Percentiles rank a stretch among this genome's conserved stretches.
phyloP scores from a whole-genome alignment of 345 rosid genomes.

The Brassica juncea region DNA sequence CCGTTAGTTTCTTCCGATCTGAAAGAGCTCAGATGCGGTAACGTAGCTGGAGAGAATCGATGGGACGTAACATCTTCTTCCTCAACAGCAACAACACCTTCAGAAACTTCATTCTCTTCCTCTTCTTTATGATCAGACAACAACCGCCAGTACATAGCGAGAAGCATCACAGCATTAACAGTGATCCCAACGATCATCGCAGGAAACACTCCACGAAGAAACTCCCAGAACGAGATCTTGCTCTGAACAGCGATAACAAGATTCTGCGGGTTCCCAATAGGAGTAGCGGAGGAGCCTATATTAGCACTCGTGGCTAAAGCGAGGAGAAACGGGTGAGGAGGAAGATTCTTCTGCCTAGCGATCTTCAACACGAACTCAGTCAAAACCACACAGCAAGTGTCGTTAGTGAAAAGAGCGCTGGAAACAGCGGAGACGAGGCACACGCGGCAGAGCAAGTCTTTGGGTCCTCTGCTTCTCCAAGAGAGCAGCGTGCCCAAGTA shows the following conservation, averaged over 20 bases:
- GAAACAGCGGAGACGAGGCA: constrained; percentile 74
- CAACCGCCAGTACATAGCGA: constrained; percentile 67
- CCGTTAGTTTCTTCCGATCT: constrained; percentile 51
- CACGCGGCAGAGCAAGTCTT: constrained; percentile 68
- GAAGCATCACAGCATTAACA: constrained; percentile 59
- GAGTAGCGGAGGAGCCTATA: constrained; percentile 84
- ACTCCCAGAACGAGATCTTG: constrained; percentile 58
- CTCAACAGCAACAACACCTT: constrained; percentile 45
- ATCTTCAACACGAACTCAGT: constrained; percentile 82
- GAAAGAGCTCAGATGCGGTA: constrained; percentile 52
- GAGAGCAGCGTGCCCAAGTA: constrained; percentile 70
- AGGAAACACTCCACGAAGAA: constrained; percentile 63
- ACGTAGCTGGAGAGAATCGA: constrained; percentile 70
- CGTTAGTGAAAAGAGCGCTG: constrained; percentile 86
- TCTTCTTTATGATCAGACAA: constrained; percentile 48
- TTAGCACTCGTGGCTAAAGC: constrained; percentile 88
- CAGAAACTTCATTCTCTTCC: constrained; percentile 38
- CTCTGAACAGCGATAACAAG: constrained; percentile 78
- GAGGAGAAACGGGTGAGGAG: constrained; percentile 75
- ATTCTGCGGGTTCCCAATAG: constrained; percentile 90
- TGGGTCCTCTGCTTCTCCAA: constrained; percentile 73
- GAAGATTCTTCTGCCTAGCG: constrained; percentile 77
- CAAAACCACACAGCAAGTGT: constrained; percentile 74
- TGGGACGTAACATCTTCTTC: constrained; percentile 60
- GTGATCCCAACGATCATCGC: constrained; percentile 65